Base-by-base conservation (phyloP, 2,329 filamentous ascomycete species). In the Eutypa lata region DNA sequence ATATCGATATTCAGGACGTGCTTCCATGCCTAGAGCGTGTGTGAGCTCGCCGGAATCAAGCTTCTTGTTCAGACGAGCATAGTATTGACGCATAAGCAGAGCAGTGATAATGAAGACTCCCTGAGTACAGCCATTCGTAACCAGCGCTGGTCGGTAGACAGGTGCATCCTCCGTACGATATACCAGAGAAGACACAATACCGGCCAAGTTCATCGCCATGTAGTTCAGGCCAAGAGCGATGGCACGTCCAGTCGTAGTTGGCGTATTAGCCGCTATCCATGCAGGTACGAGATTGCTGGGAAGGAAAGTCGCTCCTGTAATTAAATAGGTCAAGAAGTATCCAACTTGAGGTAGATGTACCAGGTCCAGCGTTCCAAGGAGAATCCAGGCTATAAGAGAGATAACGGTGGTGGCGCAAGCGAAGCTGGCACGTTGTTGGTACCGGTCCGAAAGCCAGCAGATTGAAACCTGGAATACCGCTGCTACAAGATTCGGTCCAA, bases 1-100 rank as follows among this genome's bases (percentile, higher is more conserved):
- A 87, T 88, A 70, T 87, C 88, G 68, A 86, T 87, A 68, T 87
- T 68, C 66, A 59, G 69, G 7, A 60, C 66, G 21, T 60, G 60
- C 5, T 66, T 58, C 3, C 69, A 56, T 26, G 61, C 67, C 2
- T 57, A 67, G 16, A 58, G 66, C 18, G 22, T 31, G 22, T 7
- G 38, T 16, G 7, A 57, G 28, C 44, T 57, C 50, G 2, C 55
- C 53, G 10, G 52, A 51, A 24, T 57, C 55, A 6, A 57, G 26
- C 24, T 53, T 57, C 48, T 46, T 55, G 28, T 57, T 57, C 13
- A 57, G 26, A 1, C 46, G n/a, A 16, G 18, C 45, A 18, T 51
- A 57, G 22, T 55, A 53, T 7, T 55, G 47, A 13, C 53, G 50
- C 49, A 53, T 51, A 7, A n/a, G 6, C 26, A 57, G 31, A 19